Percentiles rank a stretch among this genome's conserved stretches.
phyloP scores from a whole-genome alignment of 2,329 filamentous ascomycete species.

The Cordyceps javanica region DNA sequence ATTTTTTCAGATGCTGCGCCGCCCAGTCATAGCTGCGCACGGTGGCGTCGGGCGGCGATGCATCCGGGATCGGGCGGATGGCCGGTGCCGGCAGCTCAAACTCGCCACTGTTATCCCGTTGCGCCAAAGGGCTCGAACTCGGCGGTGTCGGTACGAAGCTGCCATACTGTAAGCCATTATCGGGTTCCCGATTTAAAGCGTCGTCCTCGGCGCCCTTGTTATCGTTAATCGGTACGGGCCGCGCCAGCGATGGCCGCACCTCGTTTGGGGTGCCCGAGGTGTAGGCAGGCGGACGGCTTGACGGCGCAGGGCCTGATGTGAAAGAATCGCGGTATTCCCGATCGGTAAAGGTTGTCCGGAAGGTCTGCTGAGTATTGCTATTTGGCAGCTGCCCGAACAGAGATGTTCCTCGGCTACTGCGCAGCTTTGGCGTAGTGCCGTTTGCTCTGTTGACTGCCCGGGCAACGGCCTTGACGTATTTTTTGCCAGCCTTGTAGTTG shows the following conservation, averaged over 20 bases:
- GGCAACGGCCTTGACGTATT: constrained; percentile 78
- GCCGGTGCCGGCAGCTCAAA: constrained; percentile 52
- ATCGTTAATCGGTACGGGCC: not conserved
- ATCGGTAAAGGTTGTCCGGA: constrained; percentile 7
- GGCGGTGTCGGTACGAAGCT: constrained; percentile 44
- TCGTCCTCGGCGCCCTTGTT: constrained; percentile 29
- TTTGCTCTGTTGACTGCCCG: constrained; percentile 62
- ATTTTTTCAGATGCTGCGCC: not conserved
- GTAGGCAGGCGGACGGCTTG: constrained; percentile 4
- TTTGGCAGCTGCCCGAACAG: constrained; percentile 9
- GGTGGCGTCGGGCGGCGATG: not conserved
- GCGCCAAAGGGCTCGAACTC: constrained; percentile 20
- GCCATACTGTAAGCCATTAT: constrained; percentile 42
- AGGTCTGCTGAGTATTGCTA: constrained; percentile 9
- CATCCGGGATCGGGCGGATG: constrained; percentile 25
- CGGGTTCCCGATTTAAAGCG: constrained; percentile 30
- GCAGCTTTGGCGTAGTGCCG: constrained; percentile 39
- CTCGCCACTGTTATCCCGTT: constrained; percentile 21
- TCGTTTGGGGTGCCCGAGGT: constrained; percentile 1
- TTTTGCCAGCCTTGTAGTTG: constrained; percentile 93
- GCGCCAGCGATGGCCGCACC: not conserved
- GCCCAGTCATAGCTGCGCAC: constrained; percentile 5
- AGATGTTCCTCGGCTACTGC: constrained; percentile 15
- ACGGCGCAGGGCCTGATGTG: not conserved
- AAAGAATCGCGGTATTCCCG: constrained; percentile 5